phyloP scores from a whole-genome alignment of 305 asterid species.

The Solanum chacoense region DNA sequence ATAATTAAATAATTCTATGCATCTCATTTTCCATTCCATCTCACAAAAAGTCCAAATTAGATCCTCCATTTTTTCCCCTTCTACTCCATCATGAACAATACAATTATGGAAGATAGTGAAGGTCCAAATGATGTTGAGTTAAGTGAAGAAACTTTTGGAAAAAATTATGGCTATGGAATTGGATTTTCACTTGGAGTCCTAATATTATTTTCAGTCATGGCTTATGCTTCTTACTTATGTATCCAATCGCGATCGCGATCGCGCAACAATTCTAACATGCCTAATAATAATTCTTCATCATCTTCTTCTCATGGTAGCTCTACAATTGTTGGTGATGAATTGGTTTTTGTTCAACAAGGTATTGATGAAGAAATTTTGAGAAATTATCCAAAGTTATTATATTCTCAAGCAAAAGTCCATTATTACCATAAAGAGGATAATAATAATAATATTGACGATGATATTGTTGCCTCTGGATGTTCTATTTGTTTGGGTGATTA shows the following conservation, averaged over 20 bases:
- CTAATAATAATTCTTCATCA: neutral
- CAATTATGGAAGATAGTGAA: neutral
- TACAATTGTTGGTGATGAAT: neutral
- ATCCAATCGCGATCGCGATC: neutral
- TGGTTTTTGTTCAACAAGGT: neutral
- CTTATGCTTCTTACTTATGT: slow-evolving; percentile 28
- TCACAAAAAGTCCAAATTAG: neutral
- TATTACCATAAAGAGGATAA: neutral
- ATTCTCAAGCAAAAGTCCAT: neutral
- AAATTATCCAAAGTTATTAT: neutral
- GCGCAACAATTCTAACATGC: neutral
- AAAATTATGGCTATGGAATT: slow-evolving; percentile 13
- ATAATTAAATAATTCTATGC: neutral
- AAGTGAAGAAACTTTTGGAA: neutral
- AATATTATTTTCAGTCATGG: slow-evolving; percentile 12
- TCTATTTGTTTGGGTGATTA: slow-evolving; percentile 54
- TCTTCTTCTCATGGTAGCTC: neutral
- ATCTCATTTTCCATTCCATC: neutral
- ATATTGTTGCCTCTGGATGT: slow-evolving; percentile 11
- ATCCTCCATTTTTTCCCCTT: neutral
- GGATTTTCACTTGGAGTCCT: slow-evolving; percentile 24
- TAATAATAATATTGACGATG: neutral
- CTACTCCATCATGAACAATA: neutral
- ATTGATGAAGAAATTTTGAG: neutral
- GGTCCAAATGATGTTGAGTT: neutral